A percentile compares a stretch with the other conserved stretches of the same genome.
These are phyloP conservation scores for Waltergamsia citrina DNA, from an alignment of 2,329 filamentous ascomycete species.

Conservation along the genomic window DNA sequence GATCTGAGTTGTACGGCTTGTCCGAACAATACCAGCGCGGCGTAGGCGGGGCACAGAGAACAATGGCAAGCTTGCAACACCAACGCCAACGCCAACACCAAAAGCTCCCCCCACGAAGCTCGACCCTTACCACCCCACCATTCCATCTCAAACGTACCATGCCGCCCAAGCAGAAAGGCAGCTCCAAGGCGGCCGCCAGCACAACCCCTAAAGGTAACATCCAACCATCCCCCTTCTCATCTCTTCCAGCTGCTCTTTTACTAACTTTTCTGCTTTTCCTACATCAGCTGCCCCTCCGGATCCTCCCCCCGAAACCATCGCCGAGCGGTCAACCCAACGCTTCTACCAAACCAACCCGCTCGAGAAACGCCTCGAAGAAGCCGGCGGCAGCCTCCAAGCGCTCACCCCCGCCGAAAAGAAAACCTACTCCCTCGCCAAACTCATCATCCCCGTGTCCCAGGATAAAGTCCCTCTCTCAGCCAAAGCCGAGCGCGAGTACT, in stretches of 20 bases:
- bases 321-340: slow-evolving; percentile 35
- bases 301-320: slow-evolving; percentile 31
- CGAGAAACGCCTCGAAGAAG: slow-evolving; percentile 32
- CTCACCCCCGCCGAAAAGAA: slow-evolving; percentile 38
- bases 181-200: slow-evolving; percentile 17
- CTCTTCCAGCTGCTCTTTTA: not conserved
- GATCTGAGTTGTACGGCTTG: not conserved
- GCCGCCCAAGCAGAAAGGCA: slow-evolving; percentile 26
- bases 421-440: slow-evolving; percentile 35
- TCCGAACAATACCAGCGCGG: slow-evolving; percentile 4
- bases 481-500: slow-evolving; percentile 47
- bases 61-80: slow-evolving; percentile 3
- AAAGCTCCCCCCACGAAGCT: slow-evolving; percentile 2
- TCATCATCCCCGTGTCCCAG: slow-evolving; percentile 30
- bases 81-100: slow-evolving; percentile 1
- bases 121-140: slow-evolving; percentile 2
- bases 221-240: not conserved
- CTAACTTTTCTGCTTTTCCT: slow-evolving; percentile 2
- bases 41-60: not conserved
- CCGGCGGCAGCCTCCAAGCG: slow-evolving; percentile 31
- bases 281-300: slow-evolving; percentile 15
- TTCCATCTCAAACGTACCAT: slow-evolving; percentile 15
- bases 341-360: slow-evolving; percentile 41
- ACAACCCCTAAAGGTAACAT: slow-evolving; percentile 13
- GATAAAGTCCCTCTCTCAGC: slow-evolving; percentile 23